A percentile compares a stretch with the other conserved stretches of the same genome.
Conservation (phyloP, 495 filamentous ascomycete species). For the Chaetomium fimeti region DNA sequence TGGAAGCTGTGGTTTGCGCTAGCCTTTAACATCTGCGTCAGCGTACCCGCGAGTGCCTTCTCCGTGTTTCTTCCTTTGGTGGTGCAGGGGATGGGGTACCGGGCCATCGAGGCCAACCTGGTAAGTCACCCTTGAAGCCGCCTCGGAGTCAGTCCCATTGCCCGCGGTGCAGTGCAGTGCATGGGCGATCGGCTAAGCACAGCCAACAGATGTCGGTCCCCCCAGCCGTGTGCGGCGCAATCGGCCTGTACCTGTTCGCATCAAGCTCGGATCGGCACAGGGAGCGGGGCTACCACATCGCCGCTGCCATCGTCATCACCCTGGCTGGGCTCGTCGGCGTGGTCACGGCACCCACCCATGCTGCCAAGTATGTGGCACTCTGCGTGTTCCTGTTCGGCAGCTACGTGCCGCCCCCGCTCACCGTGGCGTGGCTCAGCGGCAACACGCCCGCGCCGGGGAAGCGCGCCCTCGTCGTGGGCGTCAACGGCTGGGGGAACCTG, state of each 20-base stretch:
- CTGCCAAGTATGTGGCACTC: conserved; percentile 48
- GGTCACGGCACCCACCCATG: conserved; percentile 38
- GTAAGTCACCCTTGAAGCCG: background rate
- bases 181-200: conserved; percentile 3
- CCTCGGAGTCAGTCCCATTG: background rate
- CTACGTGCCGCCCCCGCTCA: conserved; percentile 55
- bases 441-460: conserved; percentile 3
- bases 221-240: conserved; percentile 51
- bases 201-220: conserved; percentile 48
- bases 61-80: background rate
- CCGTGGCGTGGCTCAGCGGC: conserved; percentile 34
- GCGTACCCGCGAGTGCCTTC: conserved; percentile 1
- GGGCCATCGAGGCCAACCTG: background rate
- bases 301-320: conserved; percentile 47
- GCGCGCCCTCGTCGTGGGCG: conserved; percentile 1
- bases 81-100: conserved; percentile 3
- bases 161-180: background rate
- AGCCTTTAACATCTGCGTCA: conserved; percentile 3
- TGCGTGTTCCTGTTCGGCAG: conserved; percentile 55
- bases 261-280: conserved; percentile 31
- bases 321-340: conserved; percentile 47
- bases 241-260: conserved; percentile 42
- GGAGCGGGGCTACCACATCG: conserved; percentile 50
- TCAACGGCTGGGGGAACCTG: conserved; percentile 8
- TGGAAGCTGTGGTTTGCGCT: conserved; percentile 6